phyloP scores from a whole-genome alignment of 75 land plant species.

The Sequoiadendron giganteum region DNA sequence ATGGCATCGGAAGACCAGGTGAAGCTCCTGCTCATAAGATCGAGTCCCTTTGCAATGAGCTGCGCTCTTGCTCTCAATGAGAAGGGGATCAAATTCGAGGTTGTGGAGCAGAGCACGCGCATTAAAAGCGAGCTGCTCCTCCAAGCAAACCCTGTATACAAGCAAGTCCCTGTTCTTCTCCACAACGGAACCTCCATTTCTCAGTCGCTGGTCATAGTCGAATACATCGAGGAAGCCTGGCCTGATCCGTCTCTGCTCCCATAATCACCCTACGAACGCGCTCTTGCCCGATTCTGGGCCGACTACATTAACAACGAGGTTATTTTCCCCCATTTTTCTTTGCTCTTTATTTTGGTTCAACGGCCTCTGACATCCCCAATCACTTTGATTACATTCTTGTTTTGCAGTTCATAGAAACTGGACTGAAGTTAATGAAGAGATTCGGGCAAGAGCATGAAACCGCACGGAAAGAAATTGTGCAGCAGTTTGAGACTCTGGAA shows the following conservation, averaged over 20 bases:
- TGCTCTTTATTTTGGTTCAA: not conserved
- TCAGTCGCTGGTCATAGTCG: conserved; percentile 8
- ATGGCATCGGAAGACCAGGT: not conserved
- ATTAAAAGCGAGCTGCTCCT: not conserved
- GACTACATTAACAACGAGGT: conserved; percentile 20
- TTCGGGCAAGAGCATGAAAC: not conserved
- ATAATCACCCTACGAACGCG: not conserved
- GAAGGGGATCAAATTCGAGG: not conserved
- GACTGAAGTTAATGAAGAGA: not conserved
- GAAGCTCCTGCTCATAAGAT: not conserved
- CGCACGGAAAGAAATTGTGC: not conserved
- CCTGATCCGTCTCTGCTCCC: conserved; percentile 2
- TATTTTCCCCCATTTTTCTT: not conserved
- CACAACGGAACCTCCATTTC: conserved; percentile 15
- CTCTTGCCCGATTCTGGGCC: conserved; percentile 19
- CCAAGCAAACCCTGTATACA: not conserved
- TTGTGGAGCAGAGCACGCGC: not conserved
- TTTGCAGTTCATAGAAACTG: not conserved
- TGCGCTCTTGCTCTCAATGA: not conserved
- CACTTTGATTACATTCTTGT: not conserved
- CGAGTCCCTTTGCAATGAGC: not conserved
- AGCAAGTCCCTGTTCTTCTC: too few species aligned
- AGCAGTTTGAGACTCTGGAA: not conserved
- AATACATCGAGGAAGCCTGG: conserved; percentile 20
- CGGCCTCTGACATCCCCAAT: not conserved